A percentile compares a stretch with the other conserved stretches of the same genome.
These are phyloP conservation scores for Penicillium sp. DNA, from an alignment of 2,329 filamentous ascomycete genomes.

Conservation along the genomic window DNA sequence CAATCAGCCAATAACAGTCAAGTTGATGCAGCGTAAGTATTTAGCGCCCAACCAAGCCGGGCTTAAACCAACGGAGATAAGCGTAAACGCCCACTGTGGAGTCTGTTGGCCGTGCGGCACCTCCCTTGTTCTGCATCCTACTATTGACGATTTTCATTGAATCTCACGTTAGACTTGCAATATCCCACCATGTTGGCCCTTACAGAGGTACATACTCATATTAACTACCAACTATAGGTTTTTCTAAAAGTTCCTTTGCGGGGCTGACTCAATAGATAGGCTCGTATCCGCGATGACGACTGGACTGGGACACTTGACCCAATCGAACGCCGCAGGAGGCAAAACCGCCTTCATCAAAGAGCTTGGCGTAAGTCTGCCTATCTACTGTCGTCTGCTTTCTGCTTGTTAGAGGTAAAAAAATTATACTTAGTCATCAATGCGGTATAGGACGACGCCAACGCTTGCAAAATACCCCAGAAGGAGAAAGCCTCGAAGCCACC, in stretches of 20 bases:
- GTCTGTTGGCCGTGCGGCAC: neutral
- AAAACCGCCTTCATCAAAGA: conserved; percentile 21
- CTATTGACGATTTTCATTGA: neutral
- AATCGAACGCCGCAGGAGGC: conserved; percentile 16
- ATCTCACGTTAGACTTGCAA: neutral
- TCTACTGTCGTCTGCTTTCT: neutral
- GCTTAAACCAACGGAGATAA: neutral
- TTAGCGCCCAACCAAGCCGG: neutral
- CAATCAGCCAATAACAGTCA: neutral
- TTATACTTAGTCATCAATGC: neutral
- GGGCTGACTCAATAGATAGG: neutral
- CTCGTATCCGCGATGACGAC: conserved; percentile 14
- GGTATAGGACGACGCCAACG: conserved; percentile 4
- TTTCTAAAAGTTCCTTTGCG: neutral
- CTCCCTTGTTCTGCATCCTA: neutral
- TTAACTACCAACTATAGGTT: neutral
- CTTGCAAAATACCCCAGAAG: neutral
- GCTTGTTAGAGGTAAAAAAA: neutral
- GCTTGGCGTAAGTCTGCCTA: conserved; percentile 17
- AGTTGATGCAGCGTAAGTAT: neutral
- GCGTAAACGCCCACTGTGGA: neutral
- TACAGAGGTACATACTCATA: neutral
- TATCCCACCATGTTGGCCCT: neutral
- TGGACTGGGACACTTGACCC: conserved; percentile 18
- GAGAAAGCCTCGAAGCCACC: neutral